Conservation (phyloP, 2,329 filamentous ascomycete species). For the Aspergillus felis region DNA sequence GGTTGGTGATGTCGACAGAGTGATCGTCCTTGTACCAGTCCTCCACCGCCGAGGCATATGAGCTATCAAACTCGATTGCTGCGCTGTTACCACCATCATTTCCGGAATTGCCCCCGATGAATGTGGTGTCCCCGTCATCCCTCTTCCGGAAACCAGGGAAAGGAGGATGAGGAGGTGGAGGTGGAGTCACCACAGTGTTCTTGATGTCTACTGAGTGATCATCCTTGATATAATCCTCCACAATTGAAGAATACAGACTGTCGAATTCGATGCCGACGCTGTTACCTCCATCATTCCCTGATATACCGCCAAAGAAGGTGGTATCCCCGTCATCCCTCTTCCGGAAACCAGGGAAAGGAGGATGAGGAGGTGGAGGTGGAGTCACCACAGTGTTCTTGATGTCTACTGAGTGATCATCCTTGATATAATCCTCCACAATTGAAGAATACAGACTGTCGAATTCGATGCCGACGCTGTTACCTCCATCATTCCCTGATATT, state of each 20-base stretch:
- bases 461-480: constrained; percentile 5
- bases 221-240: not conserved
- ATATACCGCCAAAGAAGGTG: too few species aligned
- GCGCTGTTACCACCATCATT: constrained; percentile 20
- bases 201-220: too few species aligned
- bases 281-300: constrained; percentile 23
- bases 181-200: too few species aligned
- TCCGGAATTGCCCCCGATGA: not conserved
- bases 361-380: not conserved
- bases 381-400: constrained; percentile 8
- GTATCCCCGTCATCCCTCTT: too few species aligned
- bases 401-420: too few species aligned
- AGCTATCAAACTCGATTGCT: not conserved
- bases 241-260: too few species aligned
- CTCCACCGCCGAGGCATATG: not conserved
- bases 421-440: too few species aligned
- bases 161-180: constrained; percentile 1
- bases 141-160: not conserved
- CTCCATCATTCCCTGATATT: constrained; percentile 20
- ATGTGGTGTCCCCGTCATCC: too few species aligned
- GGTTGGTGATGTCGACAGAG: not conserved
- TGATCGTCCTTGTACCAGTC: constrained; percentile 12
- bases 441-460: too few species aligned
- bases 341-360: constrained; percentile 2
- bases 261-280: not conserved